A percentile compares a stretch with the other conserved stretches of the same genome.
Conservation (phyloP, 2,329 filamentous ascomycete species). For the Trematosphaeria pertusa region DNA sequence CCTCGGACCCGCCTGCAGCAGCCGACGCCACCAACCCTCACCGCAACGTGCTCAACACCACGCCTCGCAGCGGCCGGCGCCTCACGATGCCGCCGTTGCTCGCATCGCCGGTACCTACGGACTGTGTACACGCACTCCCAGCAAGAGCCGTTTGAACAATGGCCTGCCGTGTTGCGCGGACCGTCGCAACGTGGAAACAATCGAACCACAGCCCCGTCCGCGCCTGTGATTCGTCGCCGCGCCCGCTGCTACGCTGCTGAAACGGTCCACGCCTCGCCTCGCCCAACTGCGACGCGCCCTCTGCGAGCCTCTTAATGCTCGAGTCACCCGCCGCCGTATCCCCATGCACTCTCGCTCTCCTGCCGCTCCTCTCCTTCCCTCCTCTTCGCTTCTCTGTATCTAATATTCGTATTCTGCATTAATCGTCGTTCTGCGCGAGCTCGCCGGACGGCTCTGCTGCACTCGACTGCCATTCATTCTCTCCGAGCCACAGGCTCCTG, state of each 20-base stretch:
- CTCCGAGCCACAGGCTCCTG: conserved; percentile 1
- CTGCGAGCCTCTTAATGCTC: conserved; percentile 44
- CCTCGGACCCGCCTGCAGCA: conserved; percentile 12
- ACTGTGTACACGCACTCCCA: neutral
- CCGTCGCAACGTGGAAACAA: conserved; percentile 1
- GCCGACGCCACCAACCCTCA: conserved; percentile 28
- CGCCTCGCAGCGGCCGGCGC: neutral
- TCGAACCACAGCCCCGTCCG: neutral
- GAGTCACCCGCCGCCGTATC: conserved; percentile 27
- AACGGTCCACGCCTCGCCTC: conserved; percentile 41
- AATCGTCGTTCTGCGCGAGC: conserved; percentile 43
- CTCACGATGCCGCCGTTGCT: neutral
- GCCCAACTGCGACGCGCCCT: conserved; percentile 41
- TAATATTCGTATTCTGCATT: conserved; percentile 33
- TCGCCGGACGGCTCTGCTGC: conserved; percentile 48
- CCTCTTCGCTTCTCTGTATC: conserved; percentile 39
- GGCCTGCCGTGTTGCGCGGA: neutral
- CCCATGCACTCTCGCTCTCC: conserved; percentile 34
- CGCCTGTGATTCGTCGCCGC: conserved; percentile 36
- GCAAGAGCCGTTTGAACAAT: neutral
- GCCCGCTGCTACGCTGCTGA: conserved; percentile 43
- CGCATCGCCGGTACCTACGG: neutral
- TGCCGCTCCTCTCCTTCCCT: conserved; percentile 32
- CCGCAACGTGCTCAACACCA: conserved; percentile 14
- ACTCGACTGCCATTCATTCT: conserved; percentile 42